These are phyloP conservation scores for Plasmodium falciparum DNA, from an alignment of 169 alveolate genomes.

Conservation along the genomic window DNA sequence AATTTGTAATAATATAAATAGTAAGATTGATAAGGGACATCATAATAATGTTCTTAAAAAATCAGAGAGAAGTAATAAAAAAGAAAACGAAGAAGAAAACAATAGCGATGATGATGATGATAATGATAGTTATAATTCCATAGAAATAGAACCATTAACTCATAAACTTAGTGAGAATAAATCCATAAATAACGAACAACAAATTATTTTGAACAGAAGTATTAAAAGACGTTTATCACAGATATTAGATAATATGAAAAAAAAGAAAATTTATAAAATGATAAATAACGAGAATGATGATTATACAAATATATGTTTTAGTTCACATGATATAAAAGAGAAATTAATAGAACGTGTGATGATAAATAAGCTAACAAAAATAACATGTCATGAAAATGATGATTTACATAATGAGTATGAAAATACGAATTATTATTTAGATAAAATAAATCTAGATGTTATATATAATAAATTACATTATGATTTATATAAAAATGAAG, in stretches of 20 bases:
- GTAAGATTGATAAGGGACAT: too few species aligned
- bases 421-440: slow-evolving; percentile 6
- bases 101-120: neutral
- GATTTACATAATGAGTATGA: neutral
- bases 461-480: slow-evolving; percentile 45
- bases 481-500: slow-evolving; percentile 40
- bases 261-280: slow-evolving; percentile 7
- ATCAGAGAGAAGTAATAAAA: neutral
- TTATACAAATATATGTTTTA: neutral
- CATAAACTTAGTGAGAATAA: neutral
- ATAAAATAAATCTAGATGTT: slow-evolving; percentile 22
- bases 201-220: slow-evolving; percentile 18
- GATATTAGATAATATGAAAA: slow-evolving; percentile 24
- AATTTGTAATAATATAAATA: too few species aligned
- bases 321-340: neutral
- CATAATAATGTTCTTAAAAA: too few species aligned
- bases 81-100: neutral
- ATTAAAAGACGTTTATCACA: slow-evolving; percentile 58
- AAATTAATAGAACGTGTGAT: too few species aligned
- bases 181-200: neutral
- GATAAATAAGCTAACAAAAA: neutral
- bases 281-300: slow-evolving; percentile 21
- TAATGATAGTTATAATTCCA: too few species aligned
- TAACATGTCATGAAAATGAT: neutral
- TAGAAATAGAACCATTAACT: too few species aligned